Evolutionary conservation across 768 basidiomycete genomes (phyloP), one percentile per base, ranked within the genome.

Genomic region (Boletus reticulatus): DNA sequence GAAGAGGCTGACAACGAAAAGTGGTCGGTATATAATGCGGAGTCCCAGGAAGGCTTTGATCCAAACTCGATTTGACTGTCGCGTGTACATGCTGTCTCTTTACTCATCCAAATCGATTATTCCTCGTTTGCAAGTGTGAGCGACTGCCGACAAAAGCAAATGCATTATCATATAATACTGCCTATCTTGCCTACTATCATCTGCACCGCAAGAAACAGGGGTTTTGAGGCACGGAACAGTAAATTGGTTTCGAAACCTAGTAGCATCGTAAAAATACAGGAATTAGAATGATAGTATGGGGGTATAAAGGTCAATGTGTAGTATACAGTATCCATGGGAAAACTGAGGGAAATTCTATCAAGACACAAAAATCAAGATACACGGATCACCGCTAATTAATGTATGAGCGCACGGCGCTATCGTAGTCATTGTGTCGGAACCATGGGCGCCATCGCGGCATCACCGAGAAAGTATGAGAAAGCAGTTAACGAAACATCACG

Each of bases 401-500:
- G 42, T 43, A 48, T 56, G 58, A 48, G 57, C 53, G 67, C 55
- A 20, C 55, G 12, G 53, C 55, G 57, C 55, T 66, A 67, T 62
- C 45, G 49, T 49, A 36, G 41, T 17, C 6, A 20, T 58, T 38
- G 45, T 37, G 8, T 27, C 22, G 14, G 20, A 27, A 14, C 29
- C 44, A 79, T 65, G 32, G 17, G 12, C 22, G 43, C 53, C 31
- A 52, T 59, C 39, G 12, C 22, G 43, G 53, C 31, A 52, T 59
- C 39, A 48, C n/a, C 27, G n/a, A 38, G 42, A 27, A 22, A 12
- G 20, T 19, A 24, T 36, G 36, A 43, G 41, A 10, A 31, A 13
- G 32, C 37, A 49, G 43, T 72, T 60, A 75, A 52, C 64, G 69
- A 52, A 72, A 70, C 62, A 76, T 73, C 43, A 78, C 67, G 67